Evolutionary conservation across 768 basidiomycete genomes (phyloP), one percentile per base, ranked within the genome.

Genomic region (Boletus subcaerulescens): DNA sequence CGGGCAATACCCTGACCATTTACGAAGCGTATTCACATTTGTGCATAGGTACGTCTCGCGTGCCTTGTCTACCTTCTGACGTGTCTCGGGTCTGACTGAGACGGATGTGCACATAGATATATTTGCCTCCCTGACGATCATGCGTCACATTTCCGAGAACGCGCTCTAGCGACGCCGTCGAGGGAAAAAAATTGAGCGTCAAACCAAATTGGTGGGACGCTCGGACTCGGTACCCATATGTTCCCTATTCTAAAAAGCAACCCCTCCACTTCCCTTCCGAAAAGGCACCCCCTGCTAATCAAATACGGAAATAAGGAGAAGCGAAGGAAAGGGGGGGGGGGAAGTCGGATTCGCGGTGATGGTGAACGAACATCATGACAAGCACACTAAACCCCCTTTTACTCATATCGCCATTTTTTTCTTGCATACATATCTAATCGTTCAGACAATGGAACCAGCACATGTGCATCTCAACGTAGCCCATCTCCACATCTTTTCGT

Each of bases 1-100:
- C 85, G 33, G 86, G 86, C 13, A 83, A 87, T 62, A 81, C 76
- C 18, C 61, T 88, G 50, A 83, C 81, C 5, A 74, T 87, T 20
- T 78, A 82, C 55, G 83, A 87, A 53, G 68, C 75, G 5, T 86
- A 74, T 63, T 74, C 73, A 2, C 75, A 77, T 55, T 63, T 87
- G 29, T 75, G 80, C 12, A 64, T 82, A 43, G 86, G 86, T 84
- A 60, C 59, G 82, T 48, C 14, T n/a, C 11, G 15, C 9, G 18
- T 29, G 42, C 3, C 20, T 14, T 33, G 22, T 29, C 20, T 18
- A 11, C 5, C 22, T 24, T 43, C n/a, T 7, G 46, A 46, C 18
- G n/a, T 29, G 40, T 38, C 38, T n/a, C 4, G 26, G 31, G 20
- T 48, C 17, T 53, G 56, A 52, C 52, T 57, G 55, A 61, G 9